phyloP scores from a whole-genome alignment of 1,139 yeast genomes.

The Kodamaea fungicola region DNA sequence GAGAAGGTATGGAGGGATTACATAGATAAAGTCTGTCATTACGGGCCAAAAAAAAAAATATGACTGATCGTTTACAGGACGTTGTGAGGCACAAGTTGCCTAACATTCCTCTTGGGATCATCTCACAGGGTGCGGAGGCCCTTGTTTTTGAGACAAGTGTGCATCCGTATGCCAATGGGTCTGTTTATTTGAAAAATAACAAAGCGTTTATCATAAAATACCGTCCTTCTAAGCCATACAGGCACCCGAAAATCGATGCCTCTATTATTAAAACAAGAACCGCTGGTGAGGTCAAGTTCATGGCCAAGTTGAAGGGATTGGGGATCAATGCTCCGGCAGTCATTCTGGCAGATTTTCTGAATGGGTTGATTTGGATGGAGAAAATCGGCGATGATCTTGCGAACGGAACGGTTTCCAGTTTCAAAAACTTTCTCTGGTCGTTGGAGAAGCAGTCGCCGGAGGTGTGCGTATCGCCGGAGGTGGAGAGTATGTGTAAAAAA shows the following conservation, averaged over 20 bases:
- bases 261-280: constrained; percentile 78
- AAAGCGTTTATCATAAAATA: constrained; percentile 65
- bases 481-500: constrained; percentile 36
- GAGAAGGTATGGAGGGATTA: constrained; percentile 45
- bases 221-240: constrained; percentile 83
- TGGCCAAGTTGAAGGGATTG: constrained; percentile 53
- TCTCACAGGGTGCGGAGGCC: constrained; percentile 97
- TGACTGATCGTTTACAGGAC: constrained; percentile 8
- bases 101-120: constrained; percentile 46
- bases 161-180: constrained; percentile 65
- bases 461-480: constrained; percentile 32
- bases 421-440: constrained; percentile 72
- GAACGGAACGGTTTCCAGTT: constrained; percentile 49
- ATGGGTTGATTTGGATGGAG: constrained; percentile 92
- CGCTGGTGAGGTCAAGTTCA: constrained; percentile 75
- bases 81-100: constrained; percentile 29
- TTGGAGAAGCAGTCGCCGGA: constrained; percentile 33
- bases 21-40: constrained; percentile 22
- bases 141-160: constrained; percentile 60
- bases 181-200: constrained; percentile 18
- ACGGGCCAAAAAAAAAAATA: constrained; percentile 1
- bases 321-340: constrained; percentile 69
- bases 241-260: constrained; percentile 81
- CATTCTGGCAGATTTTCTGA: constrained; percentile 66
- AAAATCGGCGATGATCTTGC: constrained; percentile 52